phyloP scores from a whole-genome alignment of 2,329 filamentous ascomycete species.

The Arachnopeziza araneosa region DNA sequence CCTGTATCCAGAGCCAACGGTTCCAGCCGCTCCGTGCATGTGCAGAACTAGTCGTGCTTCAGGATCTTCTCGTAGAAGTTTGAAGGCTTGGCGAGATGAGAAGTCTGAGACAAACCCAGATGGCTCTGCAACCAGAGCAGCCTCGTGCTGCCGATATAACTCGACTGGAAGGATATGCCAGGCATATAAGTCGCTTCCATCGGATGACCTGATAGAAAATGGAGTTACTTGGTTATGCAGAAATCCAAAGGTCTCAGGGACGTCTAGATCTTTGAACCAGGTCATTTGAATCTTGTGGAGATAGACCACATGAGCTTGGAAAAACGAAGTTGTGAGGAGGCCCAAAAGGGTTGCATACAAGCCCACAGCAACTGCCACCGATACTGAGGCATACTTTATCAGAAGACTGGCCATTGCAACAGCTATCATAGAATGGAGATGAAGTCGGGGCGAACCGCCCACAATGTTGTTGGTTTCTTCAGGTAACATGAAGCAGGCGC shows the following conservation, averaged over 20 bases:
- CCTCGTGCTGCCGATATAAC: constrained; percentile 66
- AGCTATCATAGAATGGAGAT: too few species aligned
- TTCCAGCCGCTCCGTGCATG: constrained; percentile 40
- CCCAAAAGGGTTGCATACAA: constrained; percentile 41
- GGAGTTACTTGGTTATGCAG: constrained; percentile 71
- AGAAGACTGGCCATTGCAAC: too few species aligned
- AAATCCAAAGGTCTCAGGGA: constrained; percentile 79
- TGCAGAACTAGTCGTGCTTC: constrained; percentile 53
- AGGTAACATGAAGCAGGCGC: too few species aligned
- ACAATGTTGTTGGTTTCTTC: too few species aligned
- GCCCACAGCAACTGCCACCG: constrained; percentile 22
- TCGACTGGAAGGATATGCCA: constrained; percentile 85
- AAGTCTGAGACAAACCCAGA: constrained; percentile 9
- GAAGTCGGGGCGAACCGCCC: too few species aligned
- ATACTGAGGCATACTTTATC: constrained; percentile 22
- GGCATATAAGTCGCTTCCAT: constrained; percentile 71
- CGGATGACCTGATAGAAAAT: constrained; percentile 67
- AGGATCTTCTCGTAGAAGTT: constrained; percentile 55
- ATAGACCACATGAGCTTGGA: constrained; percentile 63
- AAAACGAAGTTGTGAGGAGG: constrained; percentile 35
- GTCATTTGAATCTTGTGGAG: constrained; percentile 71
- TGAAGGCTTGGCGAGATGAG: constrained; percentile 41
- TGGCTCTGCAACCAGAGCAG: constrained; percentile 45
- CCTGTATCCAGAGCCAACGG: constrained; percentile 62
- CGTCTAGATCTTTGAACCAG: constrained; percentile 49